phyloP scores from a whole-genome alignment of 495 filamentous ascomycete genomes.

The Terfezia claveryi region DNA sequence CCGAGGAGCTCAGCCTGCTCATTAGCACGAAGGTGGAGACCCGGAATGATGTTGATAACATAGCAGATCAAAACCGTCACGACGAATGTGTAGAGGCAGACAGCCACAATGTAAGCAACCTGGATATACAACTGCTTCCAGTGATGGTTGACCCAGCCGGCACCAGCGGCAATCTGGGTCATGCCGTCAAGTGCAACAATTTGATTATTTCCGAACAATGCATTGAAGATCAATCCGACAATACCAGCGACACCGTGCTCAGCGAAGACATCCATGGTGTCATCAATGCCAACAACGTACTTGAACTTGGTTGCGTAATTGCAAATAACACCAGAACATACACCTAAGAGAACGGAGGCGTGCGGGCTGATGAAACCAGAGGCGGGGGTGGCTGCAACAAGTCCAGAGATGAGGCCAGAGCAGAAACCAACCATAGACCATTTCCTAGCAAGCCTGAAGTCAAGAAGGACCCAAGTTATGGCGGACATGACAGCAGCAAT shows the following conservation, averaged over 20 bases:
- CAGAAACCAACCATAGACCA: conserved; percentile 99
- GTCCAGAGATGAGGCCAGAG: conserved; percentile 73
- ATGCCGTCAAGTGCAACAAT: conserved; percentile 89
- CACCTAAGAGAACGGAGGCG: conserved; percentile 65
- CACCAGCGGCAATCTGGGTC: conserved; percentile 47
- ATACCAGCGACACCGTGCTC: conserved; percentile 94
- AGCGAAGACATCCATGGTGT: conserved; percentile 93
- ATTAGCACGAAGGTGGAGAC: conserved; percentile 72
- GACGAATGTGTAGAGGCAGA: conserved; percentile 55
- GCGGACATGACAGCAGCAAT: conserved; percentile 73
- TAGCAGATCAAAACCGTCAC: conserved; percentile 67
- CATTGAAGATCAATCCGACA: conserved; percentile 82
- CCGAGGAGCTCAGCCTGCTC: conserved; percentile 94
- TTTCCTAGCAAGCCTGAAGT: conserved; percentile 85
- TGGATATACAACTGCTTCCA: conserved; percentile 81
- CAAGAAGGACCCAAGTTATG: conserved; percentile 76
- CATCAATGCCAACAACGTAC: conserved; percentile 85
- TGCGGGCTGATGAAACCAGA: conserved; percentile 77
- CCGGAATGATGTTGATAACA: conserved; percentile 66
- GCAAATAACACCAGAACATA: conserved; percentile 65
- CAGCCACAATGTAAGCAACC: conserved; percentile 67
- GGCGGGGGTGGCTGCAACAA: conserved; percentile 79
- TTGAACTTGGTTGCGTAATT: conserved; percentile 97
- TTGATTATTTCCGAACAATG: conserved; percentile 63
- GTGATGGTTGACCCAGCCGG: conserved; percentile 77